These are phyloP conservation scores for Penicillium italicum DNA, from an alignment of 2,329 filamentous ascomycete species.

Conservation along the genomic window DNA sequence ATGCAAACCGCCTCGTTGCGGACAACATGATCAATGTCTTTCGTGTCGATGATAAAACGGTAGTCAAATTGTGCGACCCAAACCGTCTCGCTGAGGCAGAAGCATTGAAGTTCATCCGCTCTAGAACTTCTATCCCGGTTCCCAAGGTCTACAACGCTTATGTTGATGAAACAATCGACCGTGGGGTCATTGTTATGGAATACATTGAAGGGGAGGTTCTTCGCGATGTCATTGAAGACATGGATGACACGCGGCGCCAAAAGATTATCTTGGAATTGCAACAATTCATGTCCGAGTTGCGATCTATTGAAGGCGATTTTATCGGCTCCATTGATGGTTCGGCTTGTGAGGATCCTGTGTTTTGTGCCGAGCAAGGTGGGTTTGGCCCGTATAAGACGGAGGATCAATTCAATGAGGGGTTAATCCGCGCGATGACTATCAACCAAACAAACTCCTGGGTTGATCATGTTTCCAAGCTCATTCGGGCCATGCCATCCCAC, in stretches of 20 bases:
- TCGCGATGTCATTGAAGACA: not conserved
- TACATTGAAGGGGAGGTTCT: not conserved
- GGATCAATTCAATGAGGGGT: not conserved
- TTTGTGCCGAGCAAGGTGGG: not conserved
- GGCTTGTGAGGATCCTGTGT: not conserved
- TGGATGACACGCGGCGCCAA: not conserved
- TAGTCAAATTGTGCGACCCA: not conserved
- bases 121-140: not conserved
- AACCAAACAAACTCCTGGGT: not conserved
- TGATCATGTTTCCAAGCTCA: not conserved
- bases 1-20: not conserved
- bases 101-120: not conserved
- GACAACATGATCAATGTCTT: not conserved
- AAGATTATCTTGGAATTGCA: not conserved
- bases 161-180: not conserved
- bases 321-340: not conserved
- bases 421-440: not conserved
- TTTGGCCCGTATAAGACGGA: not conserved
- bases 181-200: not conserved
- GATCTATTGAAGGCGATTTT: not conserved
- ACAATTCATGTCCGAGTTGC: not conserved
- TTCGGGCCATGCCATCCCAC: not conserved
- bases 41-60: not conserved
- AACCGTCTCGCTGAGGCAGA: not conserved
- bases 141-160: not conserved